These are phyloP conservation scores for Epichloe coenophiala DNA, from an alignment of 2,329 filamentous ascomycete genomes.

Conservation along the genomic window DNA sequence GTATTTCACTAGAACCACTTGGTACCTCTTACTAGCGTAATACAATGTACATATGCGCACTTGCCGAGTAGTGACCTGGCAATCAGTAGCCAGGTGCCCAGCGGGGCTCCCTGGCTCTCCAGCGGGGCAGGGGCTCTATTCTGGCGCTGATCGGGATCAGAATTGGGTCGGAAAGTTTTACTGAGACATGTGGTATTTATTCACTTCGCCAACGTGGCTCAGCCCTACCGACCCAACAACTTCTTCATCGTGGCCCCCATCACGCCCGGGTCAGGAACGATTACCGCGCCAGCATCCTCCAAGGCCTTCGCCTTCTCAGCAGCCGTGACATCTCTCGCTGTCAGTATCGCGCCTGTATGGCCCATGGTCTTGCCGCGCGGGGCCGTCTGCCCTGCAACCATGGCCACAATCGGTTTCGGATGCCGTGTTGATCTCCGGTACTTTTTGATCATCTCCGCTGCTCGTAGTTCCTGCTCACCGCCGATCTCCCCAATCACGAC, in stretches of 20 bases:
- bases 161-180: background rate
- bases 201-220: too few species aligned
- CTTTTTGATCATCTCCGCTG: slow-evolving; percentile 57
- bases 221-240: slow-evolving; percentile 12
- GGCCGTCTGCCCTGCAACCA: slow-evolving; percentile 52
- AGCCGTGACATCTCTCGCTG: slow-evolving; percentile 17
- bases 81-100: too few species aligned
- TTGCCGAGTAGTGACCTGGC: too few species aligned
- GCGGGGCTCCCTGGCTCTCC: too few species aligned
- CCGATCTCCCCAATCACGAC: slow-evolving; percentile 62
- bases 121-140: too few species aligned
- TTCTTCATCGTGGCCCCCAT: slow-evolving; percentile 23
- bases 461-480: slow-evolving; percentile 54
- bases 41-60: too few species aligned
- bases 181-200: too few species aligned
- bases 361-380: slow-evolving; percentile 53
- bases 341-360: slow-evolving; percentile 52
- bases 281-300: slow-evolving; percentile 20
- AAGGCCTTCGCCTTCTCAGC: slow-evolving; percentile 20
- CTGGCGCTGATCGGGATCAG: too few species aligned
- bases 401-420: slow-evolving; percentile 51
- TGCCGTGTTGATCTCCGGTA: slow-evolving; percentile 42
- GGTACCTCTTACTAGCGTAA: too few species aligned
- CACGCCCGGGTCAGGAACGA: slow-evolving; percentile 25
- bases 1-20: too few species aligned